Evolutionary conservation across 208 protist species (phyloP).

Genomic region (Leishmania braziliensis): DNA sequence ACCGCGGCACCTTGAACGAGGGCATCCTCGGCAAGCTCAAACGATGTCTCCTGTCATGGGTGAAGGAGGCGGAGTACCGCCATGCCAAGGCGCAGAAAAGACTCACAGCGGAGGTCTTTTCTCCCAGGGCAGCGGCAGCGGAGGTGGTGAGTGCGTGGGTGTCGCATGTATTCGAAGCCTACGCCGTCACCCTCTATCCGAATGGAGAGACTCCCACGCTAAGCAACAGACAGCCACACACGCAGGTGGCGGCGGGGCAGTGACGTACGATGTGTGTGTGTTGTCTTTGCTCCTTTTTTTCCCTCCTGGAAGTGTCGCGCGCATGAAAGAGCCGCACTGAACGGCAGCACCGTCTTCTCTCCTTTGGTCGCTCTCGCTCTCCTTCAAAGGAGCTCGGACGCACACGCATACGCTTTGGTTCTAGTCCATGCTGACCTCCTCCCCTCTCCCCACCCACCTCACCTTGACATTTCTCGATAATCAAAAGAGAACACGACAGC

Average conservation of each 20-base stretch:
- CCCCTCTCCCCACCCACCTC: neutral
- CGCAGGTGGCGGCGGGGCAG: neutral
- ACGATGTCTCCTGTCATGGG: constrained; percentile 7
- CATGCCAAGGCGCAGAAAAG: neutral
- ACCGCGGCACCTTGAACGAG: neutral
- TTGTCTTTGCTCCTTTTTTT: neutral
- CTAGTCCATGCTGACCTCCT: neutral
- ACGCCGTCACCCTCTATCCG: constrained; percentile 10
- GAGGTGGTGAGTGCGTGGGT: constrained; percentile 23
- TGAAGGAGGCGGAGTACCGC: neutral
- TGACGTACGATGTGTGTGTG: neutral
- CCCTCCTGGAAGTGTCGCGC: neutral
- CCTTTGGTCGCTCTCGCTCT: neutral
- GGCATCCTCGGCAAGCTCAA: neutral
- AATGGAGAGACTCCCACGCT: neutral
- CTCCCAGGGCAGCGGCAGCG: neutral
- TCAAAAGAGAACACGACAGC: neutral
- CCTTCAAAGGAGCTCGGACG: neutral
- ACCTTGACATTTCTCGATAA: neutral
- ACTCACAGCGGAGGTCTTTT: neutral
- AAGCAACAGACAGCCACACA: neutral
- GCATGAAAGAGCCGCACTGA: too few relatives aligned
- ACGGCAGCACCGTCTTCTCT: neutral
- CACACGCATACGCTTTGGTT: neutral
- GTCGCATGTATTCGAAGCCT: constrained; percentile 10